These are phyloP conservation scores for Malassezia slooffiae DNA, from an alignment of 1,284 basidiomycete species.

Conservation along the genomic window DNA sequence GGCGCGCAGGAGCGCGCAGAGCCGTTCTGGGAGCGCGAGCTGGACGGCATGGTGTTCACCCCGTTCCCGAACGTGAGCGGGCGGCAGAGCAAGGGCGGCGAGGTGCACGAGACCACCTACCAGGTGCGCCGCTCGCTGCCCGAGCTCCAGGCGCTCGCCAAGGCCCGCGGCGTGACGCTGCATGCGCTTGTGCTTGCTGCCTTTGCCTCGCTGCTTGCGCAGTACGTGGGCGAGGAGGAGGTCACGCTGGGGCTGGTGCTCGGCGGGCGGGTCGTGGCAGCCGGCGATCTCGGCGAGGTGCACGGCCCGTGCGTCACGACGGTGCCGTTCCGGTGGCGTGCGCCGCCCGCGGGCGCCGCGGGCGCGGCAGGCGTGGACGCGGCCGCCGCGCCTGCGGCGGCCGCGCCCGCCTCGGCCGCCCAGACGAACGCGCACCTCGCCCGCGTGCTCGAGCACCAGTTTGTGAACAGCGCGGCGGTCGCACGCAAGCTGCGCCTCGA, in stretches of 20 bases:
- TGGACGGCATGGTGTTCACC: constrained; percentile 21
- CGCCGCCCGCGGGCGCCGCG: background rate
- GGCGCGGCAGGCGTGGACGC: background rate
- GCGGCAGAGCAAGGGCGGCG: constrained; percentile 7
- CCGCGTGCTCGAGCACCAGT: constrained; percentile 20
- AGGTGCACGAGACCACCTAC: background rate
- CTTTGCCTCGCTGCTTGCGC: constrained; percentile 20
- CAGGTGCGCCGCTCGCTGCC: background rate
- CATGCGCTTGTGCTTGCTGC: constrained; percentile 27
- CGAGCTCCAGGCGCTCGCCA: constrained; percentile 16
- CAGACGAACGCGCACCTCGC: constrained; percentile 15
- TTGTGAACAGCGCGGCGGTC: constrained; percentile 28
- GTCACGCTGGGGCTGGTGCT: constrained; percentile 35
- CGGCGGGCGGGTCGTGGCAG: constrained; percentile 24
- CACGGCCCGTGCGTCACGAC: constrained; percentile 41
- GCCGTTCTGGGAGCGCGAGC: constrained; percentile 22
- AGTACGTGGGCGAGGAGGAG: constrained; percentile 29
- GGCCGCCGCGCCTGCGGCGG: background rate
- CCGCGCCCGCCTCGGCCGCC: constrained; percentile 11
- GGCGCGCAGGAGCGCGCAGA: constrained; percentile 2
- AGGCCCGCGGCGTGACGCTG: constrained; percentile 19
- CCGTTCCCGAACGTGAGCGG: constrained; percentile 31
- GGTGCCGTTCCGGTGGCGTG: constrained; percentile 26
- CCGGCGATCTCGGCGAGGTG: constrained; percentile 19
- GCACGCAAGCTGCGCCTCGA: constrained; percentile 21